Evolutionary conservation across 2,329 filamentous ascomycete genomes (phyloP).

Genomic region (Stagonosporopsis tanaceti): DNA sequence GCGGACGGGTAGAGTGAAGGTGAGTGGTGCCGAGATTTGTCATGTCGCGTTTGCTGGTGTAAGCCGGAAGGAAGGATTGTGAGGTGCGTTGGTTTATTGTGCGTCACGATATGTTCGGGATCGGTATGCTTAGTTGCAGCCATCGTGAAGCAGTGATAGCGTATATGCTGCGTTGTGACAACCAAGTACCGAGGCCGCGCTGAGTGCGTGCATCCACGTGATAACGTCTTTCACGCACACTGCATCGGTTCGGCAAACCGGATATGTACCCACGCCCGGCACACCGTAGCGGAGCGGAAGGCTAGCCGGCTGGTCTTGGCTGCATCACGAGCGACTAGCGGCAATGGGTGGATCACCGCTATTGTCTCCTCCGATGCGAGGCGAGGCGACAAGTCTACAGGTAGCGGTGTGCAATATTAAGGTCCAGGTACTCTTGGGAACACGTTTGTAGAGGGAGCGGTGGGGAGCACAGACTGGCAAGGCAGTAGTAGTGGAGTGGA

Average conservation of each 20-base stretch:
- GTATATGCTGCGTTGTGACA: too few species aligned
- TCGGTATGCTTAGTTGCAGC: too few species aligned
- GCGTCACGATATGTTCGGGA: too few species aligned
- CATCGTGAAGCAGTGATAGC: not conserved
- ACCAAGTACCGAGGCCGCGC: too few species aligned
- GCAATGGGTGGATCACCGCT: conserved; percentile 15
- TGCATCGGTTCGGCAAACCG: not conserved
- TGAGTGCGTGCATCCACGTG: not conserved
- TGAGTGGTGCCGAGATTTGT: not conserved
- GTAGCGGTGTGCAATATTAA: conserved; percentile 13
- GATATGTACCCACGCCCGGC: not conserved
- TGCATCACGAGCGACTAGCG: conserved; percentile 10
- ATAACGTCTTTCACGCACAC: not conserved
- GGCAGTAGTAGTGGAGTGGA: conserved; percentile 2
- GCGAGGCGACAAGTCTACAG: conserved; percentile 12
- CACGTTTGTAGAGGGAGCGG: not conserved
- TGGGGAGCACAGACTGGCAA: conserved; percentile 10
- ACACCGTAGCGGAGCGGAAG: conserved; percentile 26
- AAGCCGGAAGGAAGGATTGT: not conserved
- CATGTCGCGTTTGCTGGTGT: not conserved
- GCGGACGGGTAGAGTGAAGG: not conserved
- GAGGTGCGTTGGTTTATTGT: too few species aligned
- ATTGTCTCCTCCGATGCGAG: conserved; percentile 1
- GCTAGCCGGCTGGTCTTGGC: conserved; percentile 20
- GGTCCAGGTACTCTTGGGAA: not conserved